Evolutionary conservation across 2,329 filamentous ascomycete genomes (phyloP).

Genomic region (Penicillium frequentans): DNA sequence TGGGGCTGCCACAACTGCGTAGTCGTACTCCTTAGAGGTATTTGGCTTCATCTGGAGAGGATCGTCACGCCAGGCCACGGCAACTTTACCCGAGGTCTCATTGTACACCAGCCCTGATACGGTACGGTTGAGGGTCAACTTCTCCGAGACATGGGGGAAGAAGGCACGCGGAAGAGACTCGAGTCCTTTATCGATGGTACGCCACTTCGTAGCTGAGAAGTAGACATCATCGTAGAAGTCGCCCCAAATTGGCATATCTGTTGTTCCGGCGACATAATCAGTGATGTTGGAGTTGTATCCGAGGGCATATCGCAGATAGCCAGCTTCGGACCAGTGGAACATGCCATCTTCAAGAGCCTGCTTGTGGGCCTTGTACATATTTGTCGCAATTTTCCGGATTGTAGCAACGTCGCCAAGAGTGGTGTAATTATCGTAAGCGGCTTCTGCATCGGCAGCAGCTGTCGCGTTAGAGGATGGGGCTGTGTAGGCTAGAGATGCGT

Average conservation of each 20-base stretch:
- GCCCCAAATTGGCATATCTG: slow-evolving; percentile 49
- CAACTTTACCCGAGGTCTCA: slow-evolving; percentile 53
- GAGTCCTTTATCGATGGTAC: slow-evolving; percentile 64
- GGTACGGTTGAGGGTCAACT: slow-evolving; percentile 57
- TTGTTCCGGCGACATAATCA: slow-evolving; percentile 51
- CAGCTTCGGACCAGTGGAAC: slow-evolving; percentile 66
- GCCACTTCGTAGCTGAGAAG: slow-evolving; percentile 60
- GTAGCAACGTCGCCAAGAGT: slow-evolving; percentile 22
- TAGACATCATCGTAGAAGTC: slow-evolving; percentile 59
- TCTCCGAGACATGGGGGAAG: slow-evolving; percentile 59
- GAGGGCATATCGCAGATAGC: slow-evolving; percentile 61
- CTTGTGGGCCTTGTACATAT: slow-evolving; percentile 54
- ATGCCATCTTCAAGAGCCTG: slow-evolving; percentile 54
- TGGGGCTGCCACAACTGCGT: slow-evolving; percentile 64
- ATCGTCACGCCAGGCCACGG: slow-evolving; percentile 55
- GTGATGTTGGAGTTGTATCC: slow-evolving; percentile 56
- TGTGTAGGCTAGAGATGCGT: slow-evolving; percentile 42
- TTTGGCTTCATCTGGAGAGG: slow-evolving; percentile 43
- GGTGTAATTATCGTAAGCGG: slow-evolving; percentile 40
- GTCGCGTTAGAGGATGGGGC: slow-evolving; percentile 35
- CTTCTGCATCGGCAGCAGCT: slow-evolving; percentile 38
- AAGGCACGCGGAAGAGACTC: slow-evolving; percentile 63
- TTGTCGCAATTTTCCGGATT: slow-evolving; percentile 31
- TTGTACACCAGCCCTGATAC: slow-evolving; percentile 60
- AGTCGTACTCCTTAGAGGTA: slow-evolving; percentile 58